Base-by-base conservation (phyloP, 352 stramenopile species). In the Phytophthora fragariae region DNA sequence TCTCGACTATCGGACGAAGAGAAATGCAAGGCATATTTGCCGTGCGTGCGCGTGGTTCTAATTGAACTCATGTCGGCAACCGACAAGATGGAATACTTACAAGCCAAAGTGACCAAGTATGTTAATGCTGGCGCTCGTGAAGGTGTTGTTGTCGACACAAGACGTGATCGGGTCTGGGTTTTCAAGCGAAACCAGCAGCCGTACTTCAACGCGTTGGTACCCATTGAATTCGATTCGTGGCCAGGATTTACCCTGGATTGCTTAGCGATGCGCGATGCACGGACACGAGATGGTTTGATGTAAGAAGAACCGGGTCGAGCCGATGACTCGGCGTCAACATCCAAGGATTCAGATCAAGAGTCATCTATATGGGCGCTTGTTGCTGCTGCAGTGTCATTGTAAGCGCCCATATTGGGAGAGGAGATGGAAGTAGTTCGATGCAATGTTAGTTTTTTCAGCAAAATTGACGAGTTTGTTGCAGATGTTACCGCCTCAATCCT, bases 121-220 rank as follows among this genome's bases (percentile, higher is more conserved):
- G 59, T 79, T 1, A 21, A 71, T 19, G 71, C 68, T 66, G 72
- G 68, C 0, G 72, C 64, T 37, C 70, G 55, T 41, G 75, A 82
- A 72, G 75, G 54, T 21, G 59, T 70, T 1, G 35, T 79, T 47
- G 52, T 79, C 17, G 64, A 76, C 44, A 82, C 59, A 11, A 62
- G 63, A 62, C 56, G 41, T 7, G 35, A 75, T 70, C 70, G 55
- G 1, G 56, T 72, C 3, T 75, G 58, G 62, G 72, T 82, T 39
- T 72, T 65, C 61, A 75, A 82, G 56, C 65, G 47, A 62, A 33
- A 35, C 4, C 5, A 70, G 56, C 62, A 50, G 19, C 70, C 62
- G 53, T 73, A 63, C 31, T 73, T 73, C 52, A 53, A 59, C 3
- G 0, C 39, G 29, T 55, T 81, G 47, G 70, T 29, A 7, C 27